Evolutionary conservation across 106 monocot genomes (phyloP).

Genomic region (Acanthochlamys bracteata): DNA sequence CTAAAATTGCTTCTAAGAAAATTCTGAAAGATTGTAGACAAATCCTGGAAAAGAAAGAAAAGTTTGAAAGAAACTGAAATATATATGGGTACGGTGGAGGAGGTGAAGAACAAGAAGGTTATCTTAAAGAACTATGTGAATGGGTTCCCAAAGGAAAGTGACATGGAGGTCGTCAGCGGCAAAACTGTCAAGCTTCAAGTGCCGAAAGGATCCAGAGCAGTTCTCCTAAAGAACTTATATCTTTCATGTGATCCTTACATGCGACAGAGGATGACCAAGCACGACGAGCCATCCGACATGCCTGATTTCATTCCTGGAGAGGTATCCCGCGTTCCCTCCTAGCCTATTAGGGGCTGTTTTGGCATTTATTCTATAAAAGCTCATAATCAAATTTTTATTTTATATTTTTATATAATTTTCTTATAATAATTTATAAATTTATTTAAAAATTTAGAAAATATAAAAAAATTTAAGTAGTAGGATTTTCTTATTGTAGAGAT

Average conservation of each 20-base stretch:
- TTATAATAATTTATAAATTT: too few relatives aligned
- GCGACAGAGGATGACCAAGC: not conserved
- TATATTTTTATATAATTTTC: too few relatives aligned
- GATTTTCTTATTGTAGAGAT: too few relatives aligned
- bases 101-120: conserved; percentile 22
- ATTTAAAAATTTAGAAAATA: too few relatives aligned
- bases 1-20: too few relatives aligned
- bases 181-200: conserved; percentile 10
- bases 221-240: conserved; percentile 31
- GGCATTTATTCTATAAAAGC: too few relatives aligned
- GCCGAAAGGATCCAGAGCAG: conserved; percentile 20
- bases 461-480: too few relatives aligned
- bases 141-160: conserved; percentile 15
- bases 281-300: not conserved
- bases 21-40: too few relatives aligned
- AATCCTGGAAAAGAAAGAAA: not conserved
- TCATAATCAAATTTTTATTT: too few relatives aligned
- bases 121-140: conserved; percentile 12
- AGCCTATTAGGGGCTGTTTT: too few relatives aligned
- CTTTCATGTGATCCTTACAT: conserved; percentile 29
- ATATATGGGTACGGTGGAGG: conserved; percentile 1
- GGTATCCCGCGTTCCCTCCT: not conserved
- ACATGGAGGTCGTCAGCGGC: conserved; percentile 14
- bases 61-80: too few relatives aligned
- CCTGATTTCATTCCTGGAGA: not conserved